phyloP scores from a whole-genome alignment of 805 yeast species.

The Teunomyces barrocoloradensis region DNA sequence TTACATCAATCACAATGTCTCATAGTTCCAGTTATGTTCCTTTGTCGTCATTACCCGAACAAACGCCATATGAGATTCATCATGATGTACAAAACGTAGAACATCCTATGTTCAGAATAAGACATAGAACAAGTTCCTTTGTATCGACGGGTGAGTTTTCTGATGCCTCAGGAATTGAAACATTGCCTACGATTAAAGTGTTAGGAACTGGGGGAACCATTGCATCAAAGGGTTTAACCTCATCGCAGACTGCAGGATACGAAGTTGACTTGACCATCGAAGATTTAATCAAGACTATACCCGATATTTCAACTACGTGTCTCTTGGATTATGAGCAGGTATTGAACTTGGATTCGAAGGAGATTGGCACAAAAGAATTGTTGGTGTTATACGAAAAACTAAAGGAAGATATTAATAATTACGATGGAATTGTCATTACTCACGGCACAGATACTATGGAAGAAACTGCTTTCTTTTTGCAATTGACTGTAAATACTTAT shows the following conservation, averaged over 20 bases:
- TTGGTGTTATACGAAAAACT: conserved; percentile 46
- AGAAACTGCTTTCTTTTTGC: conserved; percentile 65
- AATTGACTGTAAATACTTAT: conserved; percentile 40
- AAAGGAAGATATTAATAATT: conserved; percentile 40
- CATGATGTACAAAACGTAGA: conserved; percentile 25
- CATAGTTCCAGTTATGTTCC: not conserved
- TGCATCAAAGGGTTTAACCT: conserved; percentile 49
- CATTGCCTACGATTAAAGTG: conserved; percentile 43
- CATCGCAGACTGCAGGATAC: conserved; percentile 54
- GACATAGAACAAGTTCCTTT: conserved; percentile 33
- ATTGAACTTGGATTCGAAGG: conserved; percentile 60
- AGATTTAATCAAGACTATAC: conserved; percentile 52
- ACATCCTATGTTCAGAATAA: conserved; percentile 34
- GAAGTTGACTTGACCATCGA: conserved; percentile 51
- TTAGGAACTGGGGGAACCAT: conserved; percentile 62
- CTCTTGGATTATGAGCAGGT: conserved; percentile 61
- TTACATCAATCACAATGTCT: not conserved
- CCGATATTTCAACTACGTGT: conserved; percentile 54
- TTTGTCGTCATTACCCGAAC: conserved; percentile 6
- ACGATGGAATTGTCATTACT: conserved; percentile 62
- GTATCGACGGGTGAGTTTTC: conserved; percentile 14
- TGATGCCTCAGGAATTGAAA: conserved; percentile 8
- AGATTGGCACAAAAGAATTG: conserved; percentile 47
- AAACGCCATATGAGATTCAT: conserved; percentile 15
- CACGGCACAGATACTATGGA: conserved; percentile 74